These are phyloP conservation scores for Aspergillus neoniger DNA, from an alignment of 2,329 filamentous ascomycete species.

Conservation along the genomic window DNA sequence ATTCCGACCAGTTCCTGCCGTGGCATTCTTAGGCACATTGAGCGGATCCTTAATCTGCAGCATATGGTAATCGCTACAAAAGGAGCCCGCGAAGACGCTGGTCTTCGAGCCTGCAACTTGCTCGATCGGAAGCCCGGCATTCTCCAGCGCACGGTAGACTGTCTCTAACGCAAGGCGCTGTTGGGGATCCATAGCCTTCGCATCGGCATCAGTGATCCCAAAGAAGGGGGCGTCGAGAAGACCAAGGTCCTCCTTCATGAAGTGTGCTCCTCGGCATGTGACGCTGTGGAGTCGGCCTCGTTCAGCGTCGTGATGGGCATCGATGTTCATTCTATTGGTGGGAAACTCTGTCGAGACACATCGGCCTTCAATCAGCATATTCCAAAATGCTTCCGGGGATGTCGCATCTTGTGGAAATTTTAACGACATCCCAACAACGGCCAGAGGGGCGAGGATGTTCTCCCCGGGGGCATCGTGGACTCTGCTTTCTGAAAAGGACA, in stretches of 20 bases:
- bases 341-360: slow-evolving; percentile 26
- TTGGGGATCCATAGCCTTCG: slow-evolving; percentile 34
- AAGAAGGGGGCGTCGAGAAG: slow-evolving; percentile 39
- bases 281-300: slow-evolving; percentile 16
- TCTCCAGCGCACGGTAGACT: slow-evolving; percentile 31
- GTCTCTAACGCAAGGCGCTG: slow-evolving; percentile 34
- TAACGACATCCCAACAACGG: slow-evolving; percentile 25
- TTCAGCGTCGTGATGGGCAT: slow-evolving; percentile 26
- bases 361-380: slow-evolving; percentile 23
- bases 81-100: slow-evolving; percentile 35
- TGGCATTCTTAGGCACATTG: slow-evolving; percentile 21
- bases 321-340: slow-evolving; percentile 26
- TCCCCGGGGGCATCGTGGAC: neutral
- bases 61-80: slow-evolving; percentile 33
- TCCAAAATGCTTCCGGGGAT: slow-evolving; percentile 24
- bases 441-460: slow-evolving; percentile 17
- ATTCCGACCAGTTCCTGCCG: slow-evolving; percentile 25
- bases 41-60: slow-evolving; percentile 25
- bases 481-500: neutral
- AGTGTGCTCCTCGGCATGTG: slow-evolving; percentile 20
- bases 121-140: slow-evolving; percentile 31
- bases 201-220: slow-evolving; percentile 27
- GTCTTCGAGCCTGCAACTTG: slow-evolving; percentile 33
- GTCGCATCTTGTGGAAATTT: slow-evolving; percentile 25
- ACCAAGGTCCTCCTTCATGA: slow-evolving; percentile 26